phyloP scores from a whole-genome alignment of 2,329 filamentous ascomycete species.

The Aspergillus brunneoviolaceus region DNA sequence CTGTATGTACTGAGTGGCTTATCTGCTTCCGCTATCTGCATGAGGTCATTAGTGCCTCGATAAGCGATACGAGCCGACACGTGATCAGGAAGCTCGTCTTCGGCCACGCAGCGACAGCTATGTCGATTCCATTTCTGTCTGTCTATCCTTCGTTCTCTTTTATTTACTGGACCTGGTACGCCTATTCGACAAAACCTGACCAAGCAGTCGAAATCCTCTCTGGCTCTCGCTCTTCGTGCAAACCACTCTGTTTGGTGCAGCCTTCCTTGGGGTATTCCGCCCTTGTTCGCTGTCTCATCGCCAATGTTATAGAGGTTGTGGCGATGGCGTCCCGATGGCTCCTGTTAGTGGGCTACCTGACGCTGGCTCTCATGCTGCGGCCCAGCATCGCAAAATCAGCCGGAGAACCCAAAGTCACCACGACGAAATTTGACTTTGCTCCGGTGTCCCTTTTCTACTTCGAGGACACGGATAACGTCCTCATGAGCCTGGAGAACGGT shows the following conservation, averaged over 20 bases:
- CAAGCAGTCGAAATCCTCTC: not conserved
- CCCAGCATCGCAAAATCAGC: conserved; percentile 51
- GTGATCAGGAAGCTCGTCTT: conserved; percentile 31
- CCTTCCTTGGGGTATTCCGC: not conserved
- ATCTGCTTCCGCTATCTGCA: not conserved
- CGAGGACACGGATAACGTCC: conserved; percentile 77
- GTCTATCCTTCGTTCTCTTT: not conserved
- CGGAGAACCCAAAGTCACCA: conserved; percentile 64
- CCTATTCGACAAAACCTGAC: no score
- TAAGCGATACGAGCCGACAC: conserved; percentile 24
- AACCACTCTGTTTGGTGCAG: not conserved
- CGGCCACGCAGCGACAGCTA: conserved; percentile 30
- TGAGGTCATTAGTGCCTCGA: conserved; percentile 13
- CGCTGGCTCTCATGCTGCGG: conserved; percentile 51
- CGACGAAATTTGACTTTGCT: conserved; percentile 64
- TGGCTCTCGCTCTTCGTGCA: not conserved
- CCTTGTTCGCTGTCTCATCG: conserved; percentile 12
- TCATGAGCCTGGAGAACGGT: conserved; percentile 66
- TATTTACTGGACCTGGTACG: no score
- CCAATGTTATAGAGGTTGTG: conserved; percentile 31
- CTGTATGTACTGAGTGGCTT: no score
- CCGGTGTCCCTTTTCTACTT: conserved; percentile 82
- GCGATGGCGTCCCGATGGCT: conserved; percentile 46
- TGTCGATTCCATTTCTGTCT: not conserved
- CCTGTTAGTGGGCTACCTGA: conserved; percentile 50